Base-by-base conservation (phyloP, 768 basidiomycete species). In the Phylloporus arenicola region DNA sequence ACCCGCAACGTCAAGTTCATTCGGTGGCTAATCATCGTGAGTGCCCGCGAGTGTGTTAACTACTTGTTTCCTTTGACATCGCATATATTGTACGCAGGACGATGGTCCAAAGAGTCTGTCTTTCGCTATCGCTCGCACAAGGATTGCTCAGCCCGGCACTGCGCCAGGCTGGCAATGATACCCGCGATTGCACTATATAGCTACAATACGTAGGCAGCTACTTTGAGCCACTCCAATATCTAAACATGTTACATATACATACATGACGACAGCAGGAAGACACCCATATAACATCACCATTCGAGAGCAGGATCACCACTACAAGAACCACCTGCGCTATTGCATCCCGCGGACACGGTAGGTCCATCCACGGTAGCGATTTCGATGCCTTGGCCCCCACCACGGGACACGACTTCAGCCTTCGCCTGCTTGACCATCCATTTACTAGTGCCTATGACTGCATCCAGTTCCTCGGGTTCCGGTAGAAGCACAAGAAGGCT, bases 361-460 rank as follows among this genome's bases (percentile, higher is more conserved):
- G 43, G 31, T 7, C 20, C 43, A 9, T 33, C 43, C 16, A 24
- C 17, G 19, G 63, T 64, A 7, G 69, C 70, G 20, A 76, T 71
- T 49, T 75, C 74, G 14, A 75, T 59, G 9, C 57, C 53, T 37
- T 60, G 54, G 10, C 64, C 59, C 1, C 61, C 63, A 11, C 62
- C 64, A 4, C 60, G 57, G 16, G 64, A 64, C 14, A 53, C 20
- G 4, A 69, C 70, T 41, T 77, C 76, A 3, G 73, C 72, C 16
- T 73, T 71, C 1, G 79, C 77, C 50, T 79, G 74, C 48, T 70
- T 72, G 16, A 84, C 71, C 71, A 84, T 76, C 82, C 84, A 85
- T 60, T 78, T 81, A 20, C 71, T 72, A 4, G 80, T 84, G 2
- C 82, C 83, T 24, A 88, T 75, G n/a, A 80, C 71, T 0, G 69